phyloP scores from a whole-genome alignment of 2,329 filamentous ascomycete species.

The Sclerotinia borealis region DNA sequence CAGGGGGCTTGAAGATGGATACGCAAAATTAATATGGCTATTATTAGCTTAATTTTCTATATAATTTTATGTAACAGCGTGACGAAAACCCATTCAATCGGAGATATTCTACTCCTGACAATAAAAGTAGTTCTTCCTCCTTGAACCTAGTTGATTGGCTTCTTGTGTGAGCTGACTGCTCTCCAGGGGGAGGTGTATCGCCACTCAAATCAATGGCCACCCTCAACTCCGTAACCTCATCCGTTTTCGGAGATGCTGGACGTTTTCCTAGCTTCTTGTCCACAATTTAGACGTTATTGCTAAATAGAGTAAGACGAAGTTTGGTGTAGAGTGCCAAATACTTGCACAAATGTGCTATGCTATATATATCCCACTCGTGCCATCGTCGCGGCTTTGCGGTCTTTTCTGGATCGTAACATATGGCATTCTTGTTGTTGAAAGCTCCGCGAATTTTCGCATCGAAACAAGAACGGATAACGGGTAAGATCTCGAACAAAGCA shows the following conservation, averaged over 20 bases:
- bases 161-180: not conserved
- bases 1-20: too few species aligned
- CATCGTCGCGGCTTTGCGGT: not conserved
- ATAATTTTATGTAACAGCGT: too few species aligned
- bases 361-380: too few species aligned
- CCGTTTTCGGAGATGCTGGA: not conserved
- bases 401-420: not conserved
- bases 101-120: not conserved
- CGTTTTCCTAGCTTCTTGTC: not conserved
- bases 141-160: not conserved
- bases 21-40: too few species aligned
- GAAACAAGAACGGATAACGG: not conserved
- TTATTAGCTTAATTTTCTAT: too few species aligned
- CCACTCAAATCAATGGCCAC: not conserved
- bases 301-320: not conserved
- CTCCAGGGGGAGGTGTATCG: not conserved
- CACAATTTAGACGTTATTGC: too few species aligned
- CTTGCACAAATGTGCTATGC: not conserved
- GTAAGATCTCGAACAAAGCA: not conserved
- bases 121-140: not conserved
- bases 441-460: not conserved
- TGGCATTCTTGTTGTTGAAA: not conserved
- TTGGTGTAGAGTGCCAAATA: not conserved
- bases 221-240: not conserved
- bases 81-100: not conserved